Conservation (phyloP, 352 stramenopile genomes). For the Phytophthora pisi region DNA sequence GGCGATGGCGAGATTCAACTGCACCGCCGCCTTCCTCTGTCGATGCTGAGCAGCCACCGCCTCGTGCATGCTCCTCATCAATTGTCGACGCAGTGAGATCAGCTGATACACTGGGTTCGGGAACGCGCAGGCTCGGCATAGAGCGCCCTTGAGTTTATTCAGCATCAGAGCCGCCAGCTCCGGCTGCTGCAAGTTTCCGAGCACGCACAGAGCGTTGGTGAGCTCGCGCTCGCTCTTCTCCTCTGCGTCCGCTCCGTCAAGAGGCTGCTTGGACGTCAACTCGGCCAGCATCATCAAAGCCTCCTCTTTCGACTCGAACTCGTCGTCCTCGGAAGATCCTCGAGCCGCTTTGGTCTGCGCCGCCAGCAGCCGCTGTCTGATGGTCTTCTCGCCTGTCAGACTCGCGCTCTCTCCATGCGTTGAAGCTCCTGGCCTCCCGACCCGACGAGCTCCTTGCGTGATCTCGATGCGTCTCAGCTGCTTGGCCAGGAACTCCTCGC, state of each 20-base stretch:
- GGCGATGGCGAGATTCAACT: constrained; percentile 21
- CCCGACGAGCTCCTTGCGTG: constrained; percentile 36
- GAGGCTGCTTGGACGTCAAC: not conserved
- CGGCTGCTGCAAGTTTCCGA: constrained; percentile 54
- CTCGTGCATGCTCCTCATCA: constrained; percentile 67
- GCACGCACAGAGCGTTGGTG: constrained; percentile 53
- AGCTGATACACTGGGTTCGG: constrained; percentile 64
- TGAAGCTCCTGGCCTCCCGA: not conserved
- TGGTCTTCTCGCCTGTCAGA: constrained; percentile 19
- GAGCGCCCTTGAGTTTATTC: constrained; percentile 50
- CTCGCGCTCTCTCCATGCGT: not conserved
- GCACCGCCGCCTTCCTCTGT: constrained; percentile 35
- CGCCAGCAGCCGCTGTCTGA: constrained; percentile 30
- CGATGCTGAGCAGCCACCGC: constrained; percentile 53
- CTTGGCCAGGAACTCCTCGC: constrained; percentile 75
- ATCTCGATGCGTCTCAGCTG: constrained; percentile 68
- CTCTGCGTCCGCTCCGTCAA: constrained; percentile 4
- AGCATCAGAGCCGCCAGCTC: constrained; percentile 51
- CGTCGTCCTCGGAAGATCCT: constrained; percentile 27
- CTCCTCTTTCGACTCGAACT: constrained; percentile 29
- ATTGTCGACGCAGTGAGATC: constrained; percentile 53
- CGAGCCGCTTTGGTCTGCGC: constrained; percentile 29
- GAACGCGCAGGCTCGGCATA: constrained; percentile 48
- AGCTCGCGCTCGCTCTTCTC: constrained; percentile 43
- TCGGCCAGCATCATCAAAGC: constrained; percentile 12